Conservation (phyloP, 2,329 filamentous ascomycete species). For the Botrytis fabae region DNA sequence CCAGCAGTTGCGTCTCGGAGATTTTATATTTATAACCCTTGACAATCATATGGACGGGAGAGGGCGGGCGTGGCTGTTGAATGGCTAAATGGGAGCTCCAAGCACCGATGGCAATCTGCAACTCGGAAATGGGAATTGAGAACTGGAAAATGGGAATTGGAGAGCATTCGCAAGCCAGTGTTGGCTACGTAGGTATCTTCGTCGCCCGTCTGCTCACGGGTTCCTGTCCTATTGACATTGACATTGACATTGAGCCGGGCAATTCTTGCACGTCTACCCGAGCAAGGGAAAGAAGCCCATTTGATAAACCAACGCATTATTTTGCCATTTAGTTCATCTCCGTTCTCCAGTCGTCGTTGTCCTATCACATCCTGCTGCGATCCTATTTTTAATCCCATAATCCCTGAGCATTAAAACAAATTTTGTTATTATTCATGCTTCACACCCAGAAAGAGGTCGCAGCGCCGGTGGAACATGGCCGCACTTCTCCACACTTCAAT, state of each 20-base stretch:
- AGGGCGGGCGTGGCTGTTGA: neutral
- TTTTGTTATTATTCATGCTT: slow-evolving; percentile 24
- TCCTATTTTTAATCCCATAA: slow-evolving; percentile 24
- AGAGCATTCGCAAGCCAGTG: neutral
- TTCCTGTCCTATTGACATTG: neutral
- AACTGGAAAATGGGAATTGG: neutral
- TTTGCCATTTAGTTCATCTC: slow-evolving; percentile 25
- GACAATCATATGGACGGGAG: neutral
- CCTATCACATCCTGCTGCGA: slow-evolving; percentile 13
- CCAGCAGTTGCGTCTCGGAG: slow-evolving; percentile 12
- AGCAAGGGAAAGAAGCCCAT: neutral
- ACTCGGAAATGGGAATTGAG: neutral
- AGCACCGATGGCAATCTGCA: neutral
- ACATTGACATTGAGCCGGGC: neutral
- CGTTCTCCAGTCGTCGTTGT: slow-evolving; percentile 17
- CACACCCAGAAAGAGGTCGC: slow-evolving; percentile 21
- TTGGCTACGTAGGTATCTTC: neutral
- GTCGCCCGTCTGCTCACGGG: slow-evolving; percentile 2
- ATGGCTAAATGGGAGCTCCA: neutral
- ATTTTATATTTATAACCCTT: slow-evolving; percentile 18
- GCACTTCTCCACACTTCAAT: slow-evolving; percentile 22
- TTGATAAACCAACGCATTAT: slow-evolving; percentile 23
- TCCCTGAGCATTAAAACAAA: slow-evolving; percentile 24
- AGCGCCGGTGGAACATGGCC: slow-evolving; percentile 8
- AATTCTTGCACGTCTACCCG: neutral